Conservation (phyloP, 2,329 filamentous ascomycete species). For the Fusarium phyllophilum region DNA sequence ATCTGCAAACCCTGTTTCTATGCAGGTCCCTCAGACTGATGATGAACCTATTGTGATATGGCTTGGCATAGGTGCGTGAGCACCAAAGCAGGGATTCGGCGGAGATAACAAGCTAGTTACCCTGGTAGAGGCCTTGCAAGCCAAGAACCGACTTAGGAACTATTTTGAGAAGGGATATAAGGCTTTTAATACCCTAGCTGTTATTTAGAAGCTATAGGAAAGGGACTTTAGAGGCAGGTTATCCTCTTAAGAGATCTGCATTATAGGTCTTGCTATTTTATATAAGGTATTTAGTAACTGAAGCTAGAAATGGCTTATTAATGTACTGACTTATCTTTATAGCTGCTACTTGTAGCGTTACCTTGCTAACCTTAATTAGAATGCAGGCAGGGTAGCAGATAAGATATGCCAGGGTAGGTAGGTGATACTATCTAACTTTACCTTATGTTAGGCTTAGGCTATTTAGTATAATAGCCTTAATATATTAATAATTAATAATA, state of each 20-base stretch:
- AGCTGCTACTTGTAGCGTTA: rapidly evolving
- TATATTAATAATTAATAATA: not conserved
- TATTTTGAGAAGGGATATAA: not conserved
- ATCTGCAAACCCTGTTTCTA: not conserved
- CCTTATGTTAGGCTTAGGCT: not conserved
- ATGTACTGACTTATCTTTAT: not conserved
- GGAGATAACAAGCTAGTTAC: not conserved
- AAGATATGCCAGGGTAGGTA: rapidly evolving
- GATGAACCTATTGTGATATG: not conserved
- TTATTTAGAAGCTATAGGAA: not conserved
- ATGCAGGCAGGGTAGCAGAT: rapidly evolving
- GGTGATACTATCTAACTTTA: not conserved
- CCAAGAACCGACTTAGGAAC: not conserved
- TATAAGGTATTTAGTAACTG: not conserved
- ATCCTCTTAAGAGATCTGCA: not conserved
- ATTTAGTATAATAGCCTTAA: not conserved
- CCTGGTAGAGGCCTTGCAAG: not conserved
- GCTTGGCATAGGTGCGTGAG: too few species aligned
- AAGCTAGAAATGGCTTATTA: not conserved
- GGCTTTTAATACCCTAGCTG: not conserved
- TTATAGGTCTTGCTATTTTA: not conserved
- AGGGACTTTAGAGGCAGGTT: not conserved
- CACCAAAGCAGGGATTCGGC: too few species aligned
- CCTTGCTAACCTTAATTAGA: not conserved
- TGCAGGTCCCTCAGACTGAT: not conserved